A percentile compares a stretch with the other conserved stretches of the same genome.
Evolutionary conservation across 106 monocot species (phyloP).

Genomic region (Phalaenopsis equestris): DNA sequence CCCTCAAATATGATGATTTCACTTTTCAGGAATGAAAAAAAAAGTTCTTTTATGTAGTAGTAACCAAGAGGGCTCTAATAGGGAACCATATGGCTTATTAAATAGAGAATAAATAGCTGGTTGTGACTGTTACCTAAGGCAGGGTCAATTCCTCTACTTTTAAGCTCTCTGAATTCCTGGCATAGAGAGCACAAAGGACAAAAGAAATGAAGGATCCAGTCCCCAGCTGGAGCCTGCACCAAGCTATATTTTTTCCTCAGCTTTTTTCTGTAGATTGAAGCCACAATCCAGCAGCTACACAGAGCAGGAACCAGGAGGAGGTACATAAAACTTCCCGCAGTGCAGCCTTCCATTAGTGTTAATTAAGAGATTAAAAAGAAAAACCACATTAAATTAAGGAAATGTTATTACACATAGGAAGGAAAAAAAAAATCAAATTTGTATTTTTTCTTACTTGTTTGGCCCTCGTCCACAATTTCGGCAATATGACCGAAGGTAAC

Average conservation of each 20-base stretch:
- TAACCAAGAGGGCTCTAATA: background rate
- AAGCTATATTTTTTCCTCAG: constrained; percentile 45
- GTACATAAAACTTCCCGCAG: constrained; percentile 37
- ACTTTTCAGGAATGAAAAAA: too few species aligned
- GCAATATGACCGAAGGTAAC: constrained; percentile 61
- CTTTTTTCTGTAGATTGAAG: constrained; percentile 29
- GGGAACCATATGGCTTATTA: too few species aligned
- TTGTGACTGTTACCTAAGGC: constrained; percentile 25
- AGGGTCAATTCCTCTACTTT: constrained; percentile 43
- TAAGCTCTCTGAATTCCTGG: constrained; percentile 67
- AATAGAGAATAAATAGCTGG: background rate
- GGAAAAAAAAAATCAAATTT: background rate
- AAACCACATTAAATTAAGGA: background rate
- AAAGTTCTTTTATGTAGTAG: background rate
- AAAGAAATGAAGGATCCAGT: constrained; percentile 48
- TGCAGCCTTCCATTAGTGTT: constrained; percentile 23
- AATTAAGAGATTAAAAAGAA: background rate
- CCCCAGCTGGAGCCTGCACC: constrained; percentile 48
- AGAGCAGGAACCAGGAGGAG: constrained; percentile 29
- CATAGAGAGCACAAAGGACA: constrained; percentile 50
- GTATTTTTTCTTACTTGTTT: constrained; percentile 30
- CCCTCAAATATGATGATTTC: too few species aligned
- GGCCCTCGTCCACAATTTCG: constrained; percentile 47
- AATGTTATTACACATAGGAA: background rate
- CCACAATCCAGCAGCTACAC: constrained; percentile 31